Evolutionary conservation across 805 yeast species (phyloP), one percentile per base, ranked within the genome.

Genomic region (Sugiyamaella smithiae): DNA sequence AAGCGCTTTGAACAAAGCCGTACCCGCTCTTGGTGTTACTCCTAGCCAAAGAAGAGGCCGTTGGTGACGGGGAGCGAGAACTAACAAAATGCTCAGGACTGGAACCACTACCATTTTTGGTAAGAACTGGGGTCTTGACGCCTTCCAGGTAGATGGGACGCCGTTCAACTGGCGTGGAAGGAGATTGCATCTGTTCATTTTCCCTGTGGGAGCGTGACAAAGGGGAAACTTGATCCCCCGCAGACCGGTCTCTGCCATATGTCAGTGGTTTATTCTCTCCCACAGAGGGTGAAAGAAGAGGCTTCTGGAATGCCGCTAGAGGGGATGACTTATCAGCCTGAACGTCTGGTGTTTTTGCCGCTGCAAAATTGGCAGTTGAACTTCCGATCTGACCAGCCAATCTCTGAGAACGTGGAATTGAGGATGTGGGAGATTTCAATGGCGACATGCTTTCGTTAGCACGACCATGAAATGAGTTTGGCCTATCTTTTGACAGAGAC

Each of bases 1-100:
- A 43, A n/a, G 64, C 64, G n/a, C 61, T 55, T 22, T 56, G 59
- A 12, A 60, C 49, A 41, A 60, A 60, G 33, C 57, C 51, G 20
- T 48, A 53, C 28, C 49, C 50, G 7, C 60, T 63, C 32, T 54
- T 32, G 5, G 59, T 40, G 6, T 63, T 62, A 32, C 56, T 49
- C 4, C 54, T 43, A 8, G 57, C 45, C 20, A 53, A 43, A 17
- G 29, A 19, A n/a, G 48, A 23, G 2, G 42, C 31, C 11, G 43
- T 28, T 11, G 45, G 43, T 11, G 48, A 38, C 6, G 48, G 33
- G 4, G 48, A 20, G 22, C 38, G 5, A 14, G 38, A 4, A 4
- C 16, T 29, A n/a, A n/a, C 14, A 19, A 35, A 35, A 16, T 35
- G 38, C 22, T 14, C 5, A 11, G 38, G 38, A 19, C 38, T 35